Evolutionary conservation across 441 rosid species (phyloP).

Genomic region (Pelargonium fulgidum): DNA sequence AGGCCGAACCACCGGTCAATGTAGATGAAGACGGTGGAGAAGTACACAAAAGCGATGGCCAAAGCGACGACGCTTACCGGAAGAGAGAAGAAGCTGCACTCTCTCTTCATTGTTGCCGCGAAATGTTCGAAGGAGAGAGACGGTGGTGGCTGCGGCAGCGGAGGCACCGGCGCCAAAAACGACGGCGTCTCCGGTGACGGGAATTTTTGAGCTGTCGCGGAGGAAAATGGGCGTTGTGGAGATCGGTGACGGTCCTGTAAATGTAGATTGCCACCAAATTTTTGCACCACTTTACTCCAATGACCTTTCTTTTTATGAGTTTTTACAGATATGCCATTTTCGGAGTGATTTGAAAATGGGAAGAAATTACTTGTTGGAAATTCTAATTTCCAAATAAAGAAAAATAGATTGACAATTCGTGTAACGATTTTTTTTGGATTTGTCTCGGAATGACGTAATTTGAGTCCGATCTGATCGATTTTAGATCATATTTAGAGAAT

Average conservation of each 20-base stretch:
- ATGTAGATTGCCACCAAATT: neutral
- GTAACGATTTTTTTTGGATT: no score
- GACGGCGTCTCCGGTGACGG: conserved; percentile 49
- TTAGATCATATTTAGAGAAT: no score
- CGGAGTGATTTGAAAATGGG: neutral
- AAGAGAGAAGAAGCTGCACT: conserved; percentile 44
- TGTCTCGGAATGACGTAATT: no score
- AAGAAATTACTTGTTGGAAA: neutral
- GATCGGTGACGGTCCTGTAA: neutral
- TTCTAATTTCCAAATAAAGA: no score
- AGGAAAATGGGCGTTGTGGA: neutral
- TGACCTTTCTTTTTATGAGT: neutral
- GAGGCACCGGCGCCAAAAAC: conserved; percentile 55
- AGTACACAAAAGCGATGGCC: conserved; percentile 58
- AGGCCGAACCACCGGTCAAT: conserved; percentile 88
- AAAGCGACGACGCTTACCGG: conserved; percentile 58
- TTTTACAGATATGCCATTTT: neutral
- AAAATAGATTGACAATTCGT: no score
- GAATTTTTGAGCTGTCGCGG: neutral
- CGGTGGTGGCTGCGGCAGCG: conserved; percentile 11
- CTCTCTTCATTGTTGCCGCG: conserved; percentile 43
- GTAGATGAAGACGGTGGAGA: conserved; percentile 64
- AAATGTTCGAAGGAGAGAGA: neutral
- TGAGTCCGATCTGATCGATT: no score
- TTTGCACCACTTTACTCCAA: neutral